A percentile compares a stretch with the other conserved stretches of the same genome.
These are phyloP conservation scores for Gastrolobium villosum DNA, from an alignment of 306 rosid species.

Conservation along the genomic window DNA sequence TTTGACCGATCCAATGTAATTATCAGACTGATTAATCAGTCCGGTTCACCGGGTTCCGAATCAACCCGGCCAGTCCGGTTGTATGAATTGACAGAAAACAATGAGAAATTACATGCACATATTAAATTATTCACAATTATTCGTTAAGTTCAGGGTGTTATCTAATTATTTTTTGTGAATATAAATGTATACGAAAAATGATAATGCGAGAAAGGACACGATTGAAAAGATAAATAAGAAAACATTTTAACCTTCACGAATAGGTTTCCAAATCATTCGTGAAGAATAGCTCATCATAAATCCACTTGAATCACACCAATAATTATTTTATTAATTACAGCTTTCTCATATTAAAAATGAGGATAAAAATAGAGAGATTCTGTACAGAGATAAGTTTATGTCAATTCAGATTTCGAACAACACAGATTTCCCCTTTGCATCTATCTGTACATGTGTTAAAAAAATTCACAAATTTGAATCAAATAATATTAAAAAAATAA, in stretches of 20 bases:
- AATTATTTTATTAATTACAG: conserved; percentile 35
- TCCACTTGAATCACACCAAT: conserved; percentile 39
- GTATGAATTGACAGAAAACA: too few relatives aligned
- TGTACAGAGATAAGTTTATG: conserved; percentile 47
- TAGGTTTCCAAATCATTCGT: not conserved
- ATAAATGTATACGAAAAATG: not conserved
- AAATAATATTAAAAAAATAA: conserved; percentile 57
- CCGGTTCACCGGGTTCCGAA: too few relatives aligned
- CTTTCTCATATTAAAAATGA: conserved; percentile 49
- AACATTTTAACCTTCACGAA: not conserved
- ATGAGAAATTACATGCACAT: too few relatives aligned
- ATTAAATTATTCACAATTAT: too few relatives aligned
- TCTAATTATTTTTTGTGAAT: not conserved
- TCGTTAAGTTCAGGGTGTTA: not conserved
- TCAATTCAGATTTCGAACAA: conserved; percentile 36
- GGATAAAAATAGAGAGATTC: conserved; percentile 34
- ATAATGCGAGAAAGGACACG: not conserved
- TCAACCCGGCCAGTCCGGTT: too few relatives aligned
- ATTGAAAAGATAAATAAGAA: not conserved
- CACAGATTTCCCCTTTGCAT: conserved; percentile 45
- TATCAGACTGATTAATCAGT: too few relatives aligned
- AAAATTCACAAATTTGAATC: conserved; percentile 57
- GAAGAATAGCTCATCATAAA: not conserved
- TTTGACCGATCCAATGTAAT: too few relatives aligned
- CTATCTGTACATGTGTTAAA: conserved; percentile 49